Evolutionary conservation across 331 rosid species (phyloP), one percentile per base, ranked within the genome.

Genomic region (Quercus lobata): DNA sequence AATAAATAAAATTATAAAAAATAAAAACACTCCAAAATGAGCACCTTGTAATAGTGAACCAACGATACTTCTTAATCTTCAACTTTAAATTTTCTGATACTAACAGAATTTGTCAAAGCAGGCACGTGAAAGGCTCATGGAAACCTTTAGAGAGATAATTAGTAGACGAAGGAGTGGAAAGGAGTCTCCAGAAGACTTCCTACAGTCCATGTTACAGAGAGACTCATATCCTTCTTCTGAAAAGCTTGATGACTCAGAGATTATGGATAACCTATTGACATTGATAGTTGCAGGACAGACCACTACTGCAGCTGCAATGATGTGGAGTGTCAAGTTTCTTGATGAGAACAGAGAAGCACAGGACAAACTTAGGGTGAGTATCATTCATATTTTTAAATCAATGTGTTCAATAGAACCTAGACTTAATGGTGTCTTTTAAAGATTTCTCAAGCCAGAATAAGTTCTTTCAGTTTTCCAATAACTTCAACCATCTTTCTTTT

Each of bases 261-360:
- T 90, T 60, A 73, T 86, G 87, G 97, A 92, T 83, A 92, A 90
- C 80, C 85, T 88, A 3, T 75, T 90, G 87, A 90, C 94, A 58
- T 30, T 92, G 81, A 87, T 92, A 83, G 77, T 88, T 75, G 88
- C 90, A 52, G 94, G 97, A 55, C 93, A 88, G 78, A 87, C 92
- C 58, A 90, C 97, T 18, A 85, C 94, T n/a, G 90, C 94, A n/a
- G 93, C 97, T 60, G 92, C 94, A 19, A 84, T 92, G 90, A 92
- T 88, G 94, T 92, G 92, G 94, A 87, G 92, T 84, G 89, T 90
- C 69, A 92, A 92, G 86, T 88, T 90, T 76, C 89, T 92, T 34
- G 83, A 85, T 78, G 93, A 86, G 30, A 92, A 86, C 85, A 84
- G 49, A 80, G 93, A 90, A 71, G 86, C 74, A 21, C 89, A 77